Evolutionary conservation across 2,329 filamentous ascomycete species (phyloP).

Genomic region (Dactylellina leptospora): DNA sequence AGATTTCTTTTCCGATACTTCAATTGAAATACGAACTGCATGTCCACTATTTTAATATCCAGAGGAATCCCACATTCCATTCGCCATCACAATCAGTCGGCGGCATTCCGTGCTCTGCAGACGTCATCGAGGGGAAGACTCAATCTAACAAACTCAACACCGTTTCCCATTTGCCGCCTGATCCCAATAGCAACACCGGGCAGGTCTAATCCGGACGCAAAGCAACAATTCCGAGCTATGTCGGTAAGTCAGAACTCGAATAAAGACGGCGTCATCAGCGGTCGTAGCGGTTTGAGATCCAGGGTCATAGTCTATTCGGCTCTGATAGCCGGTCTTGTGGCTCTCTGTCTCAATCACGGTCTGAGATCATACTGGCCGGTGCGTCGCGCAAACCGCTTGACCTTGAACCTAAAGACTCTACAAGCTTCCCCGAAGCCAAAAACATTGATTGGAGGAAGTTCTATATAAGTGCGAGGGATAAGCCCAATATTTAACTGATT

Average conservation of each 20-base stretch:
- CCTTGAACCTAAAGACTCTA: not conserved
- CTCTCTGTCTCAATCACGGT: conserved; percentile 1
- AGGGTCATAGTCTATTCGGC: conserved; percentile 19
- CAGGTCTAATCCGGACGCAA: too few species aligned
- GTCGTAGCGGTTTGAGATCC: conserved; percentile 2
- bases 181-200: not conserved
- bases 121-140: conserved; percentile 33
- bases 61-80: conserved; percentile 23
- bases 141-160: conserved; percentile 33
- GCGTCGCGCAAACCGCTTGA: conserved; percentile 6
- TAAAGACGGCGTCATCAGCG: not conserved
- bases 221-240: conserved; percentile 35
- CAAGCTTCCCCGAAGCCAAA: too few species aligned
- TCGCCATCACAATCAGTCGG: too few species aligned
- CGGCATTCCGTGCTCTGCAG: conserved; percentile 5
- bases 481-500: conserved; percentile 3
- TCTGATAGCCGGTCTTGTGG: conserved; percentile 20
- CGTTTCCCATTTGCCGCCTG: conserved; percentile 2
- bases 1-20: too few species aligned
- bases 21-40: conserved; percentile 2
- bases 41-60: conserved; percentile 21
- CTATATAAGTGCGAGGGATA: too few species aligned
- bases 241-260: conserved; percentile 38
- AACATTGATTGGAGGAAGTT: too few species aligned
- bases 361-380: conserved; percentile 32